Percentiles rank a stretch among this genome's conserved stretches.
Conservation (phyloP, 305 asterid species). For the Fraxinus latifolia region DNA sequence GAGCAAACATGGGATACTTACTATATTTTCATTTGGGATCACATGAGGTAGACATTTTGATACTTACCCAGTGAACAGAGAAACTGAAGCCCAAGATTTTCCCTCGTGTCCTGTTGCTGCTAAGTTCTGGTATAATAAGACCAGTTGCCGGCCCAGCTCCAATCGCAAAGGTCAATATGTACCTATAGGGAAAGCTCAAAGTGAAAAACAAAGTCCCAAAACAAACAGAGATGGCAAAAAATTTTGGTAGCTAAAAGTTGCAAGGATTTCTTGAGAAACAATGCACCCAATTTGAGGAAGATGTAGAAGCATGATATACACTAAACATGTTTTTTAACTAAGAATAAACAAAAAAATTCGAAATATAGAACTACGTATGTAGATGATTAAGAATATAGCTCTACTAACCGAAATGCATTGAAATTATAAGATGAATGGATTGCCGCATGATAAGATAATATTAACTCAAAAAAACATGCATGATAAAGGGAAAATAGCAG, state of each 20-base stretch:
- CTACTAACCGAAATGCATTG: background rate
- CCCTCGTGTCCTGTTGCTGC: conserved; percentile 82
- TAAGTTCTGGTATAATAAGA: conserved; percentile 84
- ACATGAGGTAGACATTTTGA: background rate
- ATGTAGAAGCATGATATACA: background rate
- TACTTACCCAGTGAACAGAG: conserved; percentile 81
- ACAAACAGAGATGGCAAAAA: background rate
- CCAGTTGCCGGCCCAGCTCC: conserved; percentile 93
- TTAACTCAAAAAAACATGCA: background rate
- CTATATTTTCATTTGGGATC: background rate
- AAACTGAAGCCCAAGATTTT: conserved; percentile 84
- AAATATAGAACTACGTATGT: background rate
- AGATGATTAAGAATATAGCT: background rate
- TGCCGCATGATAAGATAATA: background rate
- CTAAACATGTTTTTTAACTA: background rate
- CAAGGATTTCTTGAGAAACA: background rate
- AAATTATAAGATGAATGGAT: background rate
- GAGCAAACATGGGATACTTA: background rate
- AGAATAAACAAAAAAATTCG: background rate
- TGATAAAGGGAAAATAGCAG: background rate
- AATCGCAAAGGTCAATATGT: conserved; percentile 58
- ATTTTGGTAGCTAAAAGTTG: background rate
- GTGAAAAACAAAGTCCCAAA: background rate
- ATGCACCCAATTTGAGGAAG: background rate
- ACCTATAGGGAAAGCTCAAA: conserved; percentile 41